phyloP scores from a whole-genome alignment of 805 yeast genomes.

The Wickerhamomyces xylosicus region DNA sequence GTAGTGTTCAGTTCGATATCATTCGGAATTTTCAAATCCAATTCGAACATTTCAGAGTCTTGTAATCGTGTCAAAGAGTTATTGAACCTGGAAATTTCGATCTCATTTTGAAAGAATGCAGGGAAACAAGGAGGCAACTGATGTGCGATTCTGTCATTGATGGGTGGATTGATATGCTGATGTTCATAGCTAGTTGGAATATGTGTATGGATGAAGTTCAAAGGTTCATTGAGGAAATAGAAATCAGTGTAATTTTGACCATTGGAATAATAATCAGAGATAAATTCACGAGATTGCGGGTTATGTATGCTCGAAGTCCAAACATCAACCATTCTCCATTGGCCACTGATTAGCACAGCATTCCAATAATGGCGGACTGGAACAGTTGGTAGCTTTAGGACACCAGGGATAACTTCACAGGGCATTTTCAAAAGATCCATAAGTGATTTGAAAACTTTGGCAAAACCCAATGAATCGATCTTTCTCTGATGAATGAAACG shows the following conservation, averaged over 20 bases:
- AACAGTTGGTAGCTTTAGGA: constrained; percentile 70
- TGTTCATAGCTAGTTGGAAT: constrained; percentile 69
- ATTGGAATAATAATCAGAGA: background rate
- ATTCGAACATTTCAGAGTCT: constrained; percentile 72
- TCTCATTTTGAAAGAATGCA: constrained; percentile 51
- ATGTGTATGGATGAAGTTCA: constrained; percentile 71
- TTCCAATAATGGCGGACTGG: constrained; percentile 83
- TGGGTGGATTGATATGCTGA: constrained; percentile 81
- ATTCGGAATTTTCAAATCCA: constrained; percentile 61
- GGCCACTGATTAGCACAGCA: constrained; percentile 61
- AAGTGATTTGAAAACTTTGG: constrained; percentile 66
- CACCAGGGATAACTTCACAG: constrained; percentile 73
- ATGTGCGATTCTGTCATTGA: constrained; percentile 68
- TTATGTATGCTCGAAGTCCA: constrained; percentile 51
- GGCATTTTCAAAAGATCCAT: constrained; percentile 61
- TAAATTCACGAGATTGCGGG: constrained; percentile 22
- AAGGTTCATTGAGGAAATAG: constrained; percentile 74
- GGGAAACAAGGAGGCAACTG: constrained; percentile 85
- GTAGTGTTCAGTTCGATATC: constrained; percentile 60
- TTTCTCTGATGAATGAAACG: constrained; percentile 12
- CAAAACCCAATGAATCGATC: constrained; percentile 63
- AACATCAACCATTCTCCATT: constrained; percentile 75
- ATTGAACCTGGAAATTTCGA: constrained; percentile 60
- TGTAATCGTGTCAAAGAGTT: constrained; percentile 63
- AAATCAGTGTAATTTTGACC: constrained; percentile 29